Base-by-base conservation (phyloP, 1,284 basidiomycete genomes). In the Amylostereum areolatum region DNA sequence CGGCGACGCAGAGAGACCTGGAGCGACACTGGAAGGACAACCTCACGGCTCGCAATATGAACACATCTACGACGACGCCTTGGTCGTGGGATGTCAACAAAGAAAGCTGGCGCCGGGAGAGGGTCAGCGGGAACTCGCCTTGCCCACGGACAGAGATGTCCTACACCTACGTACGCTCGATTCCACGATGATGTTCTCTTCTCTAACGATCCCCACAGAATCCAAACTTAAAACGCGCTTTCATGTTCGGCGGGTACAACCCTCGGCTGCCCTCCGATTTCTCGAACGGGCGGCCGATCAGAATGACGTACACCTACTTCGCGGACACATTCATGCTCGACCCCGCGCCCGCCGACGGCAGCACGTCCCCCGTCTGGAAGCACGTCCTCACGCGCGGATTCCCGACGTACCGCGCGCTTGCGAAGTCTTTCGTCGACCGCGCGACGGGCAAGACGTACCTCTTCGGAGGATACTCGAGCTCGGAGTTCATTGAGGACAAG, bases 221-320 rank as follows among this genome's bases (percentile, higher is more conserved):
- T 51, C 56, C 57, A 5, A 60, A 56, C 25, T 60, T 70, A 12
- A 58, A 68, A 50, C 62, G 66, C 43, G 65, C 64, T 6, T 53
- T 74, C 47, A 52, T 69, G 8, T 74, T 68, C 47, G 71, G 70
- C 28, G 72, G 73, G 0, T 72, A 70, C 54, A 65, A 59, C 36
- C 64, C 70, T n/a, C 55, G 54, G 10, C 43, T 70, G 2, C 62
- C 65, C 4, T 65, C 64, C 3, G 44, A 50, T 31, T 49, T 58
- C 43, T 33, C 52, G 2, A 52, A 58, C 3, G 48, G 53, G 3
- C 34, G 52, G 30, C 34, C n/a, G 37, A 62, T 49, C 41, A 33
- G 43, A 25, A 68, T 66, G 55, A 47, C 58, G 30, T 72, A 60
- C 58, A 60, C 62, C 44, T 69, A 69, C 56, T 69, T 60, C 52